phyloP scores from a whole-genome alignment of 1,284 basidiomycete genomes.

The Retiboletus fuscus region DNA sequence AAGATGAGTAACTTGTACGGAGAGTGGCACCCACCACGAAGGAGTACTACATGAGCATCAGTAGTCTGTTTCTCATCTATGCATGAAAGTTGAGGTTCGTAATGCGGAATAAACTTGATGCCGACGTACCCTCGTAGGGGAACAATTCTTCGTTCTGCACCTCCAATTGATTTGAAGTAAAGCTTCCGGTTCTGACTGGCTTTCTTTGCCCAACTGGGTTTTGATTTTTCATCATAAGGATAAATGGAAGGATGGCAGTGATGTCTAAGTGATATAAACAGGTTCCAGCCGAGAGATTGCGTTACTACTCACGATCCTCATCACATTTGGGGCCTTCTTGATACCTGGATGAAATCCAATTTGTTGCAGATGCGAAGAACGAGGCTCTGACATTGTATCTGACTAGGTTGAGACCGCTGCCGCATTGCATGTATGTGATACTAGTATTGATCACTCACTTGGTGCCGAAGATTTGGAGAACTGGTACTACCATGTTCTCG shows the following conservation, averaged over 20 bases:
- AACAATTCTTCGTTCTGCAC: slow-evolving; percentile 14
- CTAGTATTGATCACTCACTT: slow-evolving; percentile 50
- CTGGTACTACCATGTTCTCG: slow-evolving; percentile 58
- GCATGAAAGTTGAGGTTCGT: neutral
- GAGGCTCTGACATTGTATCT: slow-evolving; percentile 62
- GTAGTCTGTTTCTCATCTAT: slow-evolving; percentile 53
- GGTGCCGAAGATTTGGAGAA: slow-evolving; percentile 65
- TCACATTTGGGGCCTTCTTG: slow-evolving; percentile 56
- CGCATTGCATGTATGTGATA: neutral
- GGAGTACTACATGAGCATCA: slow-evolving; percentile 64
- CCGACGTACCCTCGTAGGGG: slow-evolving; percentile 34
- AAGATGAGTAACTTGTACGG: too few species aligned
- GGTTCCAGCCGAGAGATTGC: neutral
- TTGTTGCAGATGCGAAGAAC: slow-evolving; percentile 66
- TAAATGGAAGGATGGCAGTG: slow-evolving; percentile 62
- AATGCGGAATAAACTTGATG: neutral
- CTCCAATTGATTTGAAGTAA: slow-evolving; percentile 8
- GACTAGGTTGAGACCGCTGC: slow-evolving; percentile 15
- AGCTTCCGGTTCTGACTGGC: slow-evolving; percentile 15
- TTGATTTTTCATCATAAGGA: slow-evolving; percentile 50
- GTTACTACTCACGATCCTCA: slow-evolving; percentile 61
- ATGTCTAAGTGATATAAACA: slow-evolving; percentile 54
- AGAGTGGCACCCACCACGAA: slow-evolving; percentile 24
- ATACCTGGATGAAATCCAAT: slow-evolving; percentile 67
- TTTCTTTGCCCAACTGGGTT: slow-evolving; percentile 29